Conservation (phyloP, 371 early-diverging fungal genomes). For the Polyrhizophydium stewartii region DNA sequence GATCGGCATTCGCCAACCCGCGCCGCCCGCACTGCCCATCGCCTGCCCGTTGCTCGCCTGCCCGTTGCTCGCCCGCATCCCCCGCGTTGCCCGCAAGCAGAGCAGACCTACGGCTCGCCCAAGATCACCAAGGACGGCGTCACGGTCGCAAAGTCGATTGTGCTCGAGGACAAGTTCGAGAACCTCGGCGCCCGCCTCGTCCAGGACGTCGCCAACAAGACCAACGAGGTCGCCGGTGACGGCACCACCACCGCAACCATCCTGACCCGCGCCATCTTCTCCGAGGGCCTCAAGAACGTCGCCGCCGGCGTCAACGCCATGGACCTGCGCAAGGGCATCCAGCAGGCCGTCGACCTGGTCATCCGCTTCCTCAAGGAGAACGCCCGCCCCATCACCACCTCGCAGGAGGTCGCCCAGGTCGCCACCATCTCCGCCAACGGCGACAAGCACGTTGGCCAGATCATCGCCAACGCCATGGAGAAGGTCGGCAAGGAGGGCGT, state of each 20-base stretch:
- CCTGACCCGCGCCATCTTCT: constrained; percentile 95
- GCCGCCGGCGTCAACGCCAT: constrained; percentile 98
- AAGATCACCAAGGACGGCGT: constrained; percentile 99
- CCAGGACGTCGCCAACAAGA: constrained; percentile 98
- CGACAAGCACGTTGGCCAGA: constrained; percentile 88
- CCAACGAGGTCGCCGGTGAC: constrained; percentile 98
- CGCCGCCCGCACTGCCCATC: too few relatives aligned
- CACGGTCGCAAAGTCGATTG: constrained; percentile 95
- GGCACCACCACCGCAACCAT: constrained; percentile 99
- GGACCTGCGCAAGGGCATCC: constrained; percentile 95
- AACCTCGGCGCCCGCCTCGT: constrained; percentile 97
- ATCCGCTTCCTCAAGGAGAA: constrained; percentile 73
- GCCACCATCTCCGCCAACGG: constrained; percentile 99
- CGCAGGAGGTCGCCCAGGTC: constrained; percentile 93
- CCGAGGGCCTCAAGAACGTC: constrained; percentile 97
- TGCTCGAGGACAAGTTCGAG: constrained; percentile 91
- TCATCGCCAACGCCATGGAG: constrained; percentile 98
- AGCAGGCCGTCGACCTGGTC: constrained; percentile 83
- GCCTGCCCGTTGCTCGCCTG: too few relatives aligned
- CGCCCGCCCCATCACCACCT: constrained; percentile 86
- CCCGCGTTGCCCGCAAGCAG: constrained; percentile 26
- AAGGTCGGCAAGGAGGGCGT: constrained; percentile 99
- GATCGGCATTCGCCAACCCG: too few relatives aligned
- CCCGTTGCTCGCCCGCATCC: too few relatives aligned
- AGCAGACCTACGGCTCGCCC: constrained; percentile 95